Base-by-base conservation (phyloP, 371 early-diverging fungal genomes). In the Phascolomyces articulosus region DNA sequence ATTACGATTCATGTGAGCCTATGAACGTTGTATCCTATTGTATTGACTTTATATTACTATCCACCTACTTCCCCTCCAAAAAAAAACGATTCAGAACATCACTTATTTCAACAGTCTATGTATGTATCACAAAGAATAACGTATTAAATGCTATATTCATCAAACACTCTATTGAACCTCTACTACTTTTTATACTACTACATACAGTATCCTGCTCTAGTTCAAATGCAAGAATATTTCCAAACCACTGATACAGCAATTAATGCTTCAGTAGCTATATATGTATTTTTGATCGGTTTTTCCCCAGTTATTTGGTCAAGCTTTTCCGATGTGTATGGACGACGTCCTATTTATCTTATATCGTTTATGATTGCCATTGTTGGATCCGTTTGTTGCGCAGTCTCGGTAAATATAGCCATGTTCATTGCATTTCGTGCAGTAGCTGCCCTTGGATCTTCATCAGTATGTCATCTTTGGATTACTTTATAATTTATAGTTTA, bases 251-350 rank as follows among this genome's bases (percentile, higher is more conserved):
- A 66, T 21, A 75, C 69, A 21, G 53, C 65, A 3, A 64, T 75
- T 18, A 75, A 75, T 60, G 75, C 75, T 7, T 71, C 47, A 59
- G 61, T 71, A 26, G 71, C 71, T 40, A 60, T 75, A 20, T 71
- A 69, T 59, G 58, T 64, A n/a, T 69, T 74, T 38, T 66, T 64
- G 26, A 67, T 65, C 28, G 69, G 66, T 4, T 62, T 71, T 23
- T 75, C 69, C 60, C 75, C 75, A 16, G 48, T 75, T 9, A 11
- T 66, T 10, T 75, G 75, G 75, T 71, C 75, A 2, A 55, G 51
- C 40, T 44, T 56, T 40, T 44, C 57, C 26, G 62, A 66, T 51
- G 47, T 28, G 3, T 65, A 44, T 41, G 73, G 73, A 15, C 66
- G 75, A 13, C 62, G 71, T 10, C 63, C 40, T 4, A 66, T 75